Base-by-base conservation (phyloP, 352 stramenopile genomes). In the Halophytophthora polymorphica region DNA sequence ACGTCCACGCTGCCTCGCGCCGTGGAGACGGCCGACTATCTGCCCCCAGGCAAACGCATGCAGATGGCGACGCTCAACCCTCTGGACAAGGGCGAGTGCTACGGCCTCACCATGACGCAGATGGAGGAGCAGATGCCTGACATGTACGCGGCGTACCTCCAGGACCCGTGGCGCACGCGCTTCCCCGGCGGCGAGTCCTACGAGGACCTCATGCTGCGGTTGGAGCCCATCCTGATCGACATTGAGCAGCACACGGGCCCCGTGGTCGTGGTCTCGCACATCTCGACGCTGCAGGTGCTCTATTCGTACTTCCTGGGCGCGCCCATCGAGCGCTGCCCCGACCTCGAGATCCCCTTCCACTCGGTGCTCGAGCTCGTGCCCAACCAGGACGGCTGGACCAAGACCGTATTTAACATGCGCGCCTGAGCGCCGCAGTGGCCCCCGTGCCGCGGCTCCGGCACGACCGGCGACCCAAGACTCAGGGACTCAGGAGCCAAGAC, bases 141-240 rank as follows among this genome's bases (percentile, higher is more conserved):
- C 15, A 80, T 78, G 0, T 88, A 75, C 58, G 61, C 82, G 3
- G 67, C 77, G 10, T 93, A 86, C 62, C 55, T 76, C 48, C 64
- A 74, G 17, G 79, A 93, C 48, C 83, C 79, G 40, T 90, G 76
- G 75, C 81, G 86, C 49, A 90, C 83, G 39, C 79, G 83, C 13
- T 93, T 93, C 49, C 87, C 86, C 0, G 90, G 90, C 14, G 93
- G 91, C 48, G 93, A 98, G 70, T 97, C 87, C 7, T 98, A 98
- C 65, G 80, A 92, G 39, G 93, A 98, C 61, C 84, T 98, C 22
- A 97, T 98, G 72, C 66, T 96, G 55, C 85, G 93, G 15, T 65
- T 97, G 19, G 79, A 95, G 53, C 89, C 90, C 23, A 77, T 98
- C 40, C 84, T 98, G 47, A 96, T 98, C 53, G 92, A 97, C 66